These are phyloP conservation scores for Bathelium albidoporum DNA, from an alignment of 495 filamentous ascomycete species.

Conservation along the genomic window DNA sequence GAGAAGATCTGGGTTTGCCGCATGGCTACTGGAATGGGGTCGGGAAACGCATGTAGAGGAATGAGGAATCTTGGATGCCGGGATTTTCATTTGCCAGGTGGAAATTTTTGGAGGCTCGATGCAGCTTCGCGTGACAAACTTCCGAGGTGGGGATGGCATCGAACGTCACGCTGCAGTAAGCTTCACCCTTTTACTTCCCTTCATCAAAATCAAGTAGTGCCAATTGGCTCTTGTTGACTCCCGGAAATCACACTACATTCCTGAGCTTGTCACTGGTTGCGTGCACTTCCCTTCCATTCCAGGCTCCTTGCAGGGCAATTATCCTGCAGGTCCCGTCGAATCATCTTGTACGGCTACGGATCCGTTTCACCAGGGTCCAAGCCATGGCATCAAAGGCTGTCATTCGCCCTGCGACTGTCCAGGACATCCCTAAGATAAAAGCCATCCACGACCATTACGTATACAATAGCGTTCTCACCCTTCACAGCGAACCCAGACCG, in stretches of 20 bases:
- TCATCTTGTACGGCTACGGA: neutral
- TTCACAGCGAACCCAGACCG: neutral
- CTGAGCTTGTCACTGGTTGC: neutral
- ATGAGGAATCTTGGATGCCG: neutral
- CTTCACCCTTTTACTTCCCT: neutral
- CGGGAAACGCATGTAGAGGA: neutral
- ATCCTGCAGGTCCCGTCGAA: too few species aligned
- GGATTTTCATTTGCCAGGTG: neutral
- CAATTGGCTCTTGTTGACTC: too few species aligned
- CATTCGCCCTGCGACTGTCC: neutral
- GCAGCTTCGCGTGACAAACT: neutral
- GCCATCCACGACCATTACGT: conserved; percentile 11
- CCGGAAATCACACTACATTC: neutral
- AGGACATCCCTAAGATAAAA: conserved; percentile 8
- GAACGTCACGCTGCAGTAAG: neutral
- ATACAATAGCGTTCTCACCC: conserved; percentile 9
- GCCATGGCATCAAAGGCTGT: neutral
- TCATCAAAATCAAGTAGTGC: neutral
- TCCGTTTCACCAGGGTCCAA: neutral
- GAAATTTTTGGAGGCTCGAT: neutral
- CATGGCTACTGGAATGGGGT: conserved; percentile 36
- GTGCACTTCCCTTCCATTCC: neutral
- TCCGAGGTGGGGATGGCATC: neutral
- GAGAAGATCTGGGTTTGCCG: conserved; percentile 62
- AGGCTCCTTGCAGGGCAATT: too few species aligned